Evolutionary conservation across 2,329 filamentous ascomycete genomes (phyloP).

Genomic region (Metarhizium sp.): DNA sequence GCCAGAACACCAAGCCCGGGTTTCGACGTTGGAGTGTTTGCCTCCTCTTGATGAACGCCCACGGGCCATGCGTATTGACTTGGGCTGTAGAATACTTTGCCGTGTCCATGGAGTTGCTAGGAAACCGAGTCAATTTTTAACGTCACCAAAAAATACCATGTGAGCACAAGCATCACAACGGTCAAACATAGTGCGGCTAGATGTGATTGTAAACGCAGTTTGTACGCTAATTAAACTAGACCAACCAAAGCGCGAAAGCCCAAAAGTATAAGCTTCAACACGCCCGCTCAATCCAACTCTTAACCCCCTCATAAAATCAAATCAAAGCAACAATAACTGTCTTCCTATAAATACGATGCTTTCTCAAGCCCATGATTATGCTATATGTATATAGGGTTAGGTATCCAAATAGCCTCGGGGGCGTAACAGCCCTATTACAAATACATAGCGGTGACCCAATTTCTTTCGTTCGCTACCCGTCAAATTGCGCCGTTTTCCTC

Average conservation of each 20-base stretch:
- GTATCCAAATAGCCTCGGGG: not conserved
- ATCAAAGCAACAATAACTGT: not conserved
- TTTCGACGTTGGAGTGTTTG: too few species aligned
- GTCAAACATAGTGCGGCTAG: not conserved
- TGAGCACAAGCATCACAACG: not conserved
- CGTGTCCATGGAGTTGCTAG: too few species aligned
- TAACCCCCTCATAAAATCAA: not conserved
- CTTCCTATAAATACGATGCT: not conserved
- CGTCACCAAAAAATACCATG: not conserved
- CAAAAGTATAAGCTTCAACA: not conserved
- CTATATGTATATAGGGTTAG: not conserved
- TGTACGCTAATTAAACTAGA: not conserved
- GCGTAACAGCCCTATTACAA: not conserved
- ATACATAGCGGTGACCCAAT: not conserved
- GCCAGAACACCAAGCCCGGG: too few species aligned
- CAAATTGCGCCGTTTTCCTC: not conserved
- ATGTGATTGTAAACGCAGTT: not conserved
- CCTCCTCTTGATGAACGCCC: too few species aligned
- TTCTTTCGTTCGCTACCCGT: not conserved
- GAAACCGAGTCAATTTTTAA: too few species aligned
- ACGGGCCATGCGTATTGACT: too few species aligned
- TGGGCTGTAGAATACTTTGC: too few species aligned
- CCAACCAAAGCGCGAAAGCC: not conserved
- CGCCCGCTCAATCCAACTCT: not conserved
- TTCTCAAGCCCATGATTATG: conserved; percentile 1